A percentile compares a stretch with the other conserved stretches of the same genome.
phyloP scores from a whole-genome alignment of 371 early-diverging fungal species.

The Actinomortierella ambigua region DNA sequence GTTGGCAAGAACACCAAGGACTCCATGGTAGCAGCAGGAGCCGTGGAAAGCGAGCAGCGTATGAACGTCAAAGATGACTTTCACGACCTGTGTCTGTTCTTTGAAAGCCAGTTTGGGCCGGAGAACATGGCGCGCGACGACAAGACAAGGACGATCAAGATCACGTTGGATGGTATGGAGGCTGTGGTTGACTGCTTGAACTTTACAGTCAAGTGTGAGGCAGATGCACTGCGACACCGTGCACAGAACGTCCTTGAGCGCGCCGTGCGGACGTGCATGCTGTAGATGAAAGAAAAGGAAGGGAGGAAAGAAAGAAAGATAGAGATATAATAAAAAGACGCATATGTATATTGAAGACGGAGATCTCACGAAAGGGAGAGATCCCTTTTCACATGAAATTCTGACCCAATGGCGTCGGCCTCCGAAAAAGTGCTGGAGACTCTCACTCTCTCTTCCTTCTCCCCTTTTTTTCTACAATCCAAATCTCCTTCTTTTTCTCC shows the following conservation, averaged over 20 bases:
- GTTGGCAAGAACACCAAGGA: too few species aligned
- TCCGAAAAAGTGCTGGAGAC: too few species aligned
- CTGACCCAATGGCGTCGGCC: too few species aligned
- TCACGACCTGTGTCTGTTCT: slow-evolving; percentile 43
- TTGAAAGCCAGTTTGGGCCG: slow-evolving; percentile 36
- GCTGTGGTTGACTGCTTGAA: slow-evolving; percentile 53
- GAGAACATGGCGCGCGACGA: slow-evolving; percentile 46
- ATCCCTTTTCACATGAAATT: too few species aligned
- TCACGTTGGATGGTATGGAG: slow-evolving; percentile 51
- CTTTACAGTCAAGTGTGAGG: slow-evolving; percentile 43
- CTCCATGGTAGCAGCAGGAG: background rate
- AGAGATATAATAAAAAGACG: background rate
- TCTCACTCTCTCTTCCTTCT: slow-evolving; percentile 1
- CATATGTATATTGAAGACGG: background rate
- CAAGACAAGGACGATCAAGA: slow-evolving; percentile 46
- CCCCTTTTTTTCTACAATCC: background rate
- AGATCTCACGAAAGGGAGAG: too few species aligned
- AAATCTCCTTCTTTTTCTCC: background rate
- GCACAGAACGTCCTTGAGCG: slow-evolving; percentile 45
- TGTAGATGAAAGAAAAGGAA: background rate
- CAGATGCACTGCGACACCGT: slow-evolving; percentile 39
- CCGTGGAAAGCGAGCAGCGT: too few species aligned
- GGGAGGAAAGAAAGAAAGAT: background rate
- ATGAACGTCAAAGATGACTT: slow-evolving; percentile 27
- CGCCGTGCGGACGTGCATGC: slow-evolving; percentile 41